Base-by-base conservation (phyloP, 2,329 filamentous ascomycete genomes). In the Trichoderma cornu-damae region DNA sequence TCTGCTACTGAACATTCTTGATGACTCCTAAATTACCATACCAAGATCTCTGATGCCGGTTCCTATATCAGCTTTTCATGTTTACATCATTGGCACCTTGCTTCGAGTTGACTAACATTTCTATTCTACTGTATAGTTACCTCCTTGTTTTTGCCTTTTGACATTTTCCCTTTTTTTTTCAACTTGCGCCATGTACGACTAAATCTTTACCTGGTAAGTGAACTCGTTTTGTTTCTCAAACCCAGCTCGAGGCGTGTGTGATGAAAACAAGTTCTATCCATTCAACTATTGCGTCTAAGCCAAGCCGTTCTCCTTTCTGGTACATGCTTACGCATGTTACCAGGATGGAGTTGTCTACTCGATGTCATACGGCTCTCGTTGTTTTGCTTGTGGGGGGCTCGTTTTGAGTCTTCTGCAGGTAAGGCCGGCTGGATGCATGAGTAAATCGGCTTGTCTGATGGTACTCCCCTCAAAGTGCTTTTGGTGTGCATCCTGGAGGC, bases 221-320 rank as follows among this genome's bases (percentile, higher is more conserved):
- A 49, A 30, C 8, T 34, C 22, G 20, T 26, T 49, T 26, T 34
- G 32, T 11, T 51, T 44, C 58, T 63, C 40, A 65, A 60, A 64
- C 67, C 28, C 9, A 26, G 20, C 22, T 51, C 20, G 35, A 26
- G 30, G 18, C 16, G 46, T 48, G 24, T 35, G 68, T 74, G 71
- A 75, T 75, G 71, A 75, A 54, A 61, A 70, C 70, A 75, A 84
- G 85, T 84, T 84, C 63, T 85, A 87, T 88, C 85, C 85, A 88
- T 88, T 88, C 85, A 81, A 86, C 83, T 79, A 87, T 77, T 71
- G 79, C 80, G 77, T 80, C 73, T 74, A 75, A 70, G 77, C 85
- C 86, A 77, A 87, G 84, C 82, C 81, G 84, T 82, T 76, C 87
- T 89, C 80, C 82, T 86, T 72, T 83, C 88, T 82, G 70, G 76